These are phyloP conservation scores for Talaromyces liani DNA, from an alignment of 495 filamentous ascomycete genomes.

Conservation along the genomic window DNA sequence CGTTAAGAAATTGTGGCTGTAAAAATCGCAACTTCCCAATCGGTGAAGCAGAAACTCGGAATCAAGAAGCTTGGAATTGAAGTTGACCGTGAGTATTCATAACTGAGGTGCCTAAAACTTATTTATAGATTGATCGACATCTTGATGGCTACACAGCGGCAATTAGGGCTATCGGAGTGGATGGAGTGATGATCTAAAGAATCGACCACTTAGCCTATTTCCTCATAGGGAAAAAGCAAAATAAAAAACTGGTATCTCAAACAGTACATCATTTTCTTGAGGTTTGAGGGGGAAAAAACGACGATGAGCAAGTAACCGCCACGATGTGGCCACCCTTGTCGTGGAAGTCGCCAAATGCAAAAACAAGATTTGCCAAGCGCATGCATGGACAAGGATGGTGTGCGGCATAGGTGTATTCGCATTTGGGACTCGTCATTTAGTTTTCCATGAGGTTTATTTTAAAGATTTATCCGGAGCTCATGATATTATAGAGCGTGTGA, in stretches of 20 bases:
- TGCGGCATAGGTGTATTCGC: neutral
- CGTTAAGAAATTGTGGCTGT: neutral
- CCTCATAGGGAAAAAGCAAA: neutral
- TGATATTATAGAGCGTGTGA: too few relatives aligned
- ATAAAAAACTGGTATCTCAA: neutral
- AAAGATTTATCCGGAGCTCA: neutral
- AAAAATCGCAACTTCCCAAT: neutral
- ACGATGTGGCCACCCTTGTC: neutral
- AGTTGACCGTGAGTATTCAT: neutral
- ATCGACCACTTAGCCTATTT: neutral
- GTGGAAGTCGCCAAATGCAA: neutral
- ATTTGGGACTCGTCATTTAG: neutral
- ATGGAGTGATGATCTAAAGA: neutral
- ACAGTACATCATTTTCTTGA: too few relatives aligned
- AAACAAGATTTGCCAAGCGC: neutral
- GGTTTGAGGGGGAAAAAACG: neutral
- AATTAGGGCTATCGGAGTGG: neutral
- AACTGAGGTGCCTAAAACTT: neutral
- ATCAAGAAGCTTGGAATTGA: neutral
- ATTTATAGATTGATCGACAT: slow-evolving; percentile 6
- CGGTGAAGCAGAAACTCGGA: neutral
- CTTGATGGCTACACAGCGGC: neutral
- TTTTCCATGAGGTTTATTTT: neutral
- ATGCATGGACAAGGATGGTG: neutral
- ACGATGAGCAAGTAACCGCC: neutral